Percentiles rank a stretch among this genome's conserved stretches.
Evolutionary conservation across 257 asterid species (phyloP).

Genomic region (Lantana camara): DNA sequence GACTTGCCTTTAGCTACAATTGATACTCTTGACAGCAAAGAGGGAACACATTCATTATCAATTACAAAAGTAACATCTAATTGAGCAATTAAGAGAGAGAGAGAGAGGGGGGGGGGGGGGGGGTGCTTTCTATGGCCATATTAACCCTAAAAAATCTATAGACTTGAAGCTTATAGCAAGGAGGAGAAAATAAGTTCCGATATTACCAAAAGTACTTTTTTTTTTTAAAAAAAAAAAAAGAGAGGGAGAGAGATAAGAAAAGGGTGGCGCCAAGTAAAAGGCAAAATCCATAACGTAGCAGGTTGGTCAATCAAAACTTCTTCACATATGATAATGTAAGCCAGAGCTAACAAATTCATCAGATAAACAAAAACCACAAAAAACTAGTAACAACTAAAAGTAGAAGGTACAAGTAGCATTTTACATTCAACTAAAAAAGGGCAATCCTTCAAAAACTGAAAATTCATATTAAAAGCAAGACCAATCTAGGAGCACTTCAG

Average conservation of each 20-base stretch:
- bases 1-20: neutral
- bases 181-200: too few relatives aligned
- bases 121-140: neutral
- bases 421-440: slow-evolving; percentile 22
- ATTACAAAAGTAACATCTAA: too few relatives aligned
- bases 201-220: too few relatives aligned
- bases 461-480: slow-evolving; percentile 25
- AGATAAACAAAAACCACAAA: neutral
- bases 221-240: neutral
- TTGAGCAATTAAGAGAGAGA: too few relatives aligned
- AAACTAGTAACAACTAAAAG: slow-evolving; percentile 15
- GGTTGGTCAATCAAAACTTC: neutral
- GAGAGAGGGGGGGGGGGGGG: too few relatives aligned
- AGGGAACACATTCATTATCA: neutral
- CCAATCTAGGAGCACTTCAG: slow-evolving; percentile 36
- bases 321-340: neutral
- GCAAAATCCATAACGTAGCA: slow-evolving; percentile 2
- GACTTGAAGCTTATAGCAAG: neutral
- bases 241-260: neutral
- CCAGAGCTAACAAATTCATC: slow-evolving; percentile 10
- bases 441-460: slow-evolving; percentile 12
- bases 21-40: neutral
- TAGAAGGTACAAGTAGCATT: slow-evolving; percentile 16
- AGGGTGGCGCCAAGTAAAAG: neutral
- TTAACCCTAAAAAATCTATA: neutral